These are phyloP conservation scores for Akebia trifoliata DNA, from an alignment of 164 flowering plant species.

Conservation along the genomic window DNA sequence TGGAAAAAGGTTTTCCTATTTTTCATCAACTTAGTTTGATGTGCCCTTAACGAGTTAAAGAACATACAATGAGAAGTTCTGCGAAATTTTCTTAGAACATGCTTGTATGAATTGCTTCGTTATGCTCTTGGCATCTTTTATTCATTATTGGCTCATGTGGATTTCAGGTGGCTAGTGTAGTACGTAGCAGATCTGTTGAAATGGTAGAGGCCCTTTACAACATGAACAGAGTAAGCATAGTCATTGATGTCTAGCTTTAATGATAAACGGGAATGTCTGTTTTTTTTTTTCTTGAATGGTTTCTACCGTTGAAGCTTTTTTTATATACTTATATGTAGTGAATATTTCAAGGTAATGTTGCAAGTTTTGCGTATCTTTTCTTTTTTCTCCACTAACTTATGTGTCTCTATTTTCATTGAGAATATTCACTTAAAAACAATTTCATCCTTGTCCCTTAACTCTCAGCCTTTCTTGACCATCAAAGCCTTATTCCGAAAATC, in stretches of 20 bases:
- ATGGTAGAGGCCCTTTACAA: conserved; percentile 96
- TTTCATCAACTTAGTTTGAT: neutral
- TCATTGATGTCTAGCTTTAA: conserved; percentile 1
- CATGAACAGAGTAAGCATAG: conserved; percentile 67
- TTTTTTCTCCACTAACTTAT: too few species aligned
- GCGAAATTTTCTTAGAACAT: neutral
- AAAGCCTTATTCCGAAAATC: too few species aligned
- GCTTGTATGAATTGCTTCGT: neutral
- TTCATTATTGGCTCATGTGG: conserved; percentile 15
- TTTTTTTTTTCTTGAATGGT: too few species aligned
- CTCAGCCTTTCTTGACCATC: too few species aligned
- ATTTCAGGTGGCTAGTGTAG: conserved; percentile 66
- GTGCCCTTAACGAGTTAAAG: neutral
- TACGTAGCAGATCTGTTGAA: conserved; percentile 67
- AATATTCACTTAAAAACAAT: too few species aligned
- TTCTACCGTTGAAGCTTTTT: too few species aligned
- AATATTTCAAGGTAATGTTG: too few species aligned
- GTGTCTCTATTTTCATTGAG: too few species aligned
- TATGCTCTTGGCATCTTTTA: conserved; percentile 6
- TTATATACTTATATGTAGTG: too few species aligned
- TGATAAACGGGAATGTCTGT: too few species aligned
- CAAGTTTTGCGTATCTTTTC: too few species aligned
- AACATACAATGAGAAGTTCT: neutral
- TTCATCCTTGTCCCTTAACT: too few species aligned
- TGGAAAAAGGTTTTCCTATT: conserved; percentile 74